Percentiles rank a stretch among this genome's conserved stretches.
These are phyloP conservation scores for Magnolia changhungtana DNA, from an alignment of 164 flowering plant genomes.

Conservation along the genomic window DNA sequence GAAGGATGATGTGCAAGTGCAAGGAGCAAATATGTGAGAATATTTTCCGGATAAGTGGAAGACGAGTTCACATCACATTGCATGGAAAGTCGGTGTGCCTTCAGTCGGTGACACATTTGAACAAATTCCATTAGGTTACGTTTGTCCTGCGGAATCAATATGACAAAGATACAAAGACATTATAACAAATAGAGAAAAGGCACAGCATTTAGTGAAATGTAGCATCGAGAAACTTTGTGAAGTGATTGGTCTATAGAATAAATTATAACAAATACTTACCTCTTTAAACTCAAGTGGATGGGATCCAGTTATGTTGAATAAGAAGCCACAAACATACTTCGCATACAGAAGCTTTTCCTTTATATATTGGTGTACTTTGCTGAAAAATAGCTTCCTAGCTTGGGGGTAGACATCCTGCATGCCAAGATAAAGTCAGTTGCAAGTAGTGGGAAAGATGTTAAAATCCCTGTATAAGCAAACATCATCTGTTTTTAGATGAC, in stretches of 20 bases:
- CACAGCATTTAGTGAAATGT: not conserved
- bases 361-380: conserved; percentile 81
- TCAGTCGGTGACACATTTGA: conserved; percentile 66
- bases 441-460: no score
- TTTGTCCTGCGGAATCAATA: conserved; percentile 52
- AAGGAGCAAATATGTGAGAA: conserved; percentile 77
- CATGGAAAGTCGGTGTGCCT: conserved; percentile 51
- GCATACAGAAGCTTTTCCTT: conserved; percentile 80
- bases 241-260: not conserved
- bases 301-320: conserved; percentile 39
- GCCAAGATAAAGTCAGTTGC: no score
- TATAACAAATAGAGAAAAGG: not conserved
- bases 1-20: conserved; percentile 80
- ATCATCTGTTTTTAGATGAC: no score
- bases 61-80: conserved; percentile 54
- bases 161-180: conserved; percentile 3
- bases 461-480: no score
- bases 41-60: conserved; percentile 58
- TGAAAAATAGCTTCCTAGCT: conserved; percentile 46
- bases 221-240: not conserved
- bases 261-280: conserved; percentile 34
- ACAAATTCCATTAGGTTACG: conserved; percentile 69
- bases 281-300: conserved; percentile 52
- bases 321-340: conserved; percentile 81
- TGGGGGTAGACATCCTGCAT: no score